Base-by-base conservation (phyloP, 495 filamentous ascomycete species). In the Glarea lozoyensis region DNA sequence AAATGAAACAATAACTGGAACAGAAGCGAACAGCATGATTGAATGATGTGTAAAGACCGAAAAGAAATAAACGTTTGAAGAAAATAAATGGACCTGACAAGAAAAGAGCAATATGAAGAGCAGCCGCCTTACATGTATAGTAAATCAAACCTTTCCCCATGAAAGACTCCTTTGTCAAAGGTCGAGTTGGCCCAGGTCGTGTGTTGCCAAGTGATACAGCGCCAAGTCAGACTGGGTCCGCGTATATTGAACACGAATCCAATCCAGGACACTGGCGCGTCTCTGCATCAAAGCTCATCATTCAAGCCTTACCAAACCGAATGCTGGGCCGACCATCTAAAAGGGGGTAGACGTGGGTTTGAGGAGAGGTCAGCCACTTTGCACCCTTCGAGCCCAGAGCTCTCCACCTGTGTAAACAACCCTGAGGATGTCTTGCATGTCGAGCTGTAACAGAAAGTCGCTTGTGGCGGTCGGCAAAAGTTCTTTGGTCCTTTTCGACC, bases 131-230 rank as follows among this genome's bases (percentile, higher is more conserved):
- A n/a, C n/a, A n/a, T n/a, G n/a, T n/a, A n/a, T n/a, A n/a, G n/a
- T n/a, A n/a, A n/a, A n/a, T n/a, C n/a, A n/a, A n/a, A n/a, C n/a
- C n/a, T n/a, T n/a, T n/a, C n/a, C n/a, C n/a, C n/a, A n/a, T n/a
- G n/a, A n/a, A n/a, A n/a, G n/a, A n/a, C n/a, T n/a, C n/a, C n/a
- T n/a, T n/a, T n/a, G n/a, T n/a, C n/a, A n/a, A n/a, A n/a, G n/a
- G n/a, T n/a, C n/a, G n/a, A n/a, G n/a, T n/a, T n/a, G n/a, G n/a
- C n/a, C n/a, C n/a, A n/a, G n/a, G n/a, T n/a, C n/a, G n/a, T n/a
- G n/a, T n/a, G n/a, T n/a, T 13, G 44, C 44, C 44, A 46, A 46
- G 44, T 46, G 21, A 46, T 5, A 46, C 44, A 34, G 17, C 36
- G 44, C 44, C 44, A 46, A 46, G 44, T 46, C 39, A 42, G 39